phyloP scores from a whole-genome alignment of 1,284 basidiomycete genomes.

The Apiotrichum akiyoshidainum region DNA sequence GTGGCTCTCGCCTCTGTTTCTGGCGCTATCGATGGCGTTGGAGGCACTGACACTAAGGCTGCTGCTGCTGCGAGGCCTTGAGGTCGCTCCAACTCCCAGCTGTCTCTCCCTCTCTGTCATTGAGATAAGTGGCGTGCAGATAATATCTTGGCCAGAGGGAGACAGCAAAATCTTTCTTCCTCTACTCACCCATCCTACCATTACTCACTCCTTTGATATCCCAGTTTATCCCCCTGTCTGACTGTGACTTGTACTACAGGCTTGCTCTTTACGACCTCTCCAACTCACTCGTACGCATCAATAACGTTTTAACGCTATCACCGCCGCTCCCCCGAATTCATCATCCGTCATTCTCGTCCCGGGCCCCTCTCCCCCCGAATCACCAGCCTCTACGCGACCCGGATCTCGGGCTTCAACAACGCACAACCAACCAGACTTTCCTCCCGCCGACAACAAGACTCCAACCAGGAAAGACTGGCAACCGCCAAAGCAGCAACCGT shows the following conservation, averaged over 20 bases:
- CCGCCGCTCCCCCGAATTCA: background rate
- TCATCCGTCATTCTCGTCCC: background rate
- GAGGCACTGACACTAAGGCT: background rate
- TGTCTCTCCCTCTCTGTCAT: too few relatives aligned
- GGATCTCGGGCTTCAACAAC: background rate
- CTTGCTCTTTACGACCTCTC: too few relatives aligned
- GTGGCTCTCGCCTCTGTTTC: background rate
- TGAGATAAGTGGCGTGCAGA: too few relatives aligned
- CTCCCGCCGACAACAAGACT: background rate
- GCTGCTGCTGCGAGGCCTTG: background rate
- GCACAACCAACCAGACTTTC: background rate
- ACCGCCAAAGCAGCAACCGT: background rate
- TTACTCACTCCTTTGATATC: background rate
- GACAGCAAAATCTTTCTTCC: too few relatives aligned
- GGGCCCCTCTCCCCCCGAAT: conserved; percentile 1
- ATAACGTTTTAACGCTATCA: background rate
- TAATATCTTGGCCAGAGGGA: too few relatives aligned
- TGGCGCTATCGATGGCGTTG: background rate
- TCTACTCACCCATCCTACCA: too few relatives aligned
- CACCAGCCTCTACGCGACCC: background rate
- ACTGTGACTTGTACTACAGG: background rate
- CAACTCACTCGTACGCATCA: too few relatives aligned
- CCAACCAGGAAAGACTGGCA: too few relatives aligned
- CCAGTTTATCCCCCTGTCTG: too few relatives aligned
- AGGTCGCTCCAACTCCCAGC: background rate